Evolutionary conservation across 441 rosid species (phyloP), one percentile per base, ranked within the genome.

Genomic region (Pelargonium cotyledonis): DNA sequence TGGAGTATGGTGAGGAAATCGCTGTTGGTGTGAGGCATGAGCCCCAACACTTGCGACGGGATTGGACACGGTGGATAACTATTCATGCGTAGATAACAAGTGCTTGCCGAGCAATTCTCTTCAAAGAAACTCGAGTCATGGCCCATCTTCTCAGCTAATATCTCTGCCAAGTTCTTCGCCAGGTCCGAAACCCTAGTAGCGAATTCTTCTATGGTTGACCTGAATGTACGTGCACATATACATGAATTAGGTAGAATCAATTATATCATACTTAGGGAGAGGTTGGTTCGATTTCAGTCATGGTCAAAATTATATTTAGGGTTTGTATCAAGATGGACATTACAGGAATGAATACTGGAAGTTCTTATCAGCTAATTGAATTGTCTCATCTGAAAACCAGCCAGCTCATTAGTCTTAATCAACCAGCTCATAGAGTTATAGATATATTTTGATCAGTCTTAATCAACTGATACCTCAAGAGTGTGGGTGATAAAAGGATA

Each of bases 1-100:
- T 85, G 80, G 53, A 94, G 70, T 72, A 94, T 79, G 0, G 99
- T 94, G 80, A 94, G 91, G 83, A 94, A 94, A 79, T 94, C 96
- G 62, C 95, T 91, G 65, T 94, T 97, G 0, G 99, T 94, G 80
- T 94, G 99, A 3, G 99, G 96, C 85, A 85, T 85, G 49, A 94
- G 78, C 2, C 97, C 99, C 70, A 77, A 84, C 11, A 91, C 81
- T 12, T 80, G 74, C 2, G 72, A 65, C 21, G 87, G 81, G 7
- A 81, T 65, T 0, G 92, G 85, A 73, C 99, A 94, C 2, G 96
- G 92, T 0, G 95, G 97, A 69, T 91, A 94, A 65, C 90, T 77
- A 65, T 94, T 94, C 83, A 94, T 80, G 73, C 99, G 85, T 6
- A 94, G 85, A 71, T 87, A 94, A 69, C 99, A 89, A 29, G 92